Base-by-base conservation (phyloP, 371 early-diverging fungal species). In the Apophysomyces variabilis region DNA sequence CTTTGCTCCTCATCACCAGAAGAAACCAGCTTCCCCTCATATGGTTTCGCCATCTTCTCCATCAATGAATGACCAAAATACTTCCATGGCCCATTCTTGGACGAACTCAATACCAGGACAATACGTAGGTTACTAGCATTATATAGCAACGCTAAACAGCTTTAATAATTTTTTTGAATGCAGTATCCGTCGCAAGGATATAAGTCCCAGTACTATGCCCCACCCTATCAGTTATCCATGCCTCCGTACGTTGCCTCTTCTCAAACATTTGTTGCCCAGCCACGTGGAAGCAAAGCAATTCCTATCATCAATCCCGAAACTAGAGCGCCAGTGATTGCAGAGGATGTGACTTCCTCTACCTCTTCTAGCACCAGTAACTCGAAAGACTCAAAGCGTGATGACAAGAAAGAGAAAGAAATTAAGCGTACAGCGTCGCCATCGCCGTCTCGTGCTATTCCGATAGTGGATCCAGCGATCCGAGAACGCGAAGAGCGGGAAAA, bases 251-350 rank as follows among this genome's bases (percentile, higher is more conserved):
- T 57, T 7, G 46, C 38, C n/a, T 35, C 66, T 60, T 54, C 66
- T 26, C 79, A 73, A 57, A 62, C 78, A 26, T 87, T 85, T 66
- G 78, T 82, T 9, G 73, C 78, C 8, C 75, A 76, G 59, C 80
- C 77, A 43, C 79, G 73, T 58, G 72, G 64, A 13, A 82, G 74
- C 58, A 85, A 77, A 66, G 81, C 84, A n/a, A 89, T 91, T 65
- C 82, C 83, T 54, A 94, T 94, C 68, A 87, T 90, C 58, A 84
- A 93, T 68, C 95, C 95, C 0, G 79, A 83, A 4, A 92, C 92
- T 36, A 88, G 84, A 69, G 77, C 87, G 61, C 88, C 89, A 57
- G 83, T 92, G 66, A 83, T 88, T 68, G 72, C 87, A 26, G 66
- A 77, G 18, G 58, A 71, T 35, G 41, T 76, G 7, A 65, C 70